Base-by-base conservation (phyloP, 2,329 filamentous ascomycete species). In the Sporothrix protearum region DNA sequence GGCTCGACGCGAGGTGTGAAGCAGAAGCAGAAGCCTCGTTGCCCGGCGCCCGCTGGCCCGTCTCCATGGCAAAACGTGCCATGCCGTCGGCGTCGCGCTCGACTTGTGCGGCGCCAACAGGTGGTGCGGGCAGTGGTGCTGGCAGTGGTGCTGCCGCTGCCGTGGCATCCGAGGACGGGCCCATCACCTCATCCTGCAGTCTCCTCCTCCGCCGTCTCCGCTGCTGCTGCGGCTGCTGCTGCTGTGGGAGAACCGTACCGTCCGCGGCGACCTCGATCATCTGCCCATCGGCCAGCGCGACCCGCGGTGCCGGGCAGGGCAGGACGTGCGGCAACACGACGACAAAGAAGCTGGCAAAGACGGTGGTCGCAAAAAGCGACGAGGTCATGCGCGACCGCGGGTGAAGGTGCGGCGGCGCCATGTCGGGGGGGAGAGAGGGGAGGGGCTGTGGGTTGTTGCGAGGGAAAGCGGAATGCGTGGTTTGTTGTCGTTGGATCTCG, bases 381-480 rank as follows among this genome's bases (percentile, higher is more conserved):
- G 92, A 94, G 77, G 96, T 99, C 83, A 93, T 92, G 77, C 93
- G 91, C 76, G 95, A 98, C 81, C 94, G 91, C 45, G 96, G 96
- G 81, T 99, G 96, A 55, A 99, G 89, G 82, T 95, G 91, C 75
- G 93, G 91, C 73, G 93, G 92, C 77, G 93, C 90, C 92, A 96
- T 96, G 16, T 47, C 25, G 82, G 76, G 75, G 36, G 47, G 5
- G 64, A 12, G 14, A 0, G 16, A 22, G 7, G 66, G 2, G 47
- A 8, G 66, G n/a, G 10, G n/a, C n/a, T n/a, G n/a, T n/a, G n/a
- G n/a, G n/a, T n/a, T n/a, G n/a, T n/a, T 16, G 57, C 9, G 57
- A 33, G 19, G 16, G 57, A 42, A 19, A 12, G 57, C 14, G 36
- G 36, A 39, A 33, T 19, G 4, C 33, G 33, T 36, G 33, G 33